Evolutionary conservation across 1,284 basidiomycete genomes (phyloP).

Genomic region (Volvariella surrecta): DNA sequence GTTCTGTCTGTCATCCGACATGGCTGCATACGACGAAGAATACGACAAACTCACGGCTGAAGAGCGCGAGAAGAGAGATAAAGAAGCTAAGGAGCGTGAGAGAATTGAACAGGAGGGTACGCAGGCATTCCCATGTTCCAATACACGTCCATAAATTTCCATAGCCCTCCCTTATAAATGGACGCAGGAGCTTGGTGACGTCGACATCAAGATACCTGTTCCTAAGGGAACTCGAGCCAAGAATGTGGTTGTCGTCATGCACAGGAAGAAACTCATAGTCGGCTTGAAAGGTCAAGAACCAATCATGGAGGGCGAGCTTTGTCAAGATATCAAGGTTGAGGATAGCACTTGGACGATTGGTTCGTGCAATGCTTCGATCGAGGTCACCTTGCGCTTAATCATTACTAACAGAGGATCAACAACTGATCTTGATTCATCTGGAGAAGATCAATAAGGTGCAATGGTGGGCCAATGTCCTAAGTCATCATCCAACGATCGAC

Average conservation of each 20-base stretch:
- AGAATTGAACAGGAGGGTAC: conserved; percentile 78
- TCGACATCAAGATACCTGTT: conserved; percentile 80
- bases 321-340: conserved; percentile 89
- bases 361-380: conserved; percentile 27
- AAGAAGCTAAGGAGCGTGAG: conserved; percentile 62
- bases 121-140: conserved; percentile 19
- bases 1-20: conserved; percentile 11
- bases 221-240: conserved; percentile 80
- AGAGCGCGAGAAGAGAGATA: conserved; percentile 69
- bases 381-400: not conserved
- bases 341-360: conserved; percentile 97
- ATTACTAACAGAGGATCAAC: conserved; percentile 21
- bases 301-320: conserved; percentile 87
- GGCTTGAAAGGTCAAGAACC: conserved; percentile 81
- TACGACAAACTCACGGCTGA: conserved; percentile 77
- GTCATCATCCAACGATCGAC: conserved; percentile 94
- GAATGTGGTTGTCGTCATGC: conserved; percentile 70
- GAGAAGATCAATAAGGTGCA: conserved; percentile 84
- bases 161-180: conserved; percentile 87
- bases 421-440: conserved; percentile 68
- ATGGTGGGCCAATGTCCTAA: conserved; percentile 98
- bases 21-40: conserved; percentile 38
- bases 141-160: conserved; percentile 9
- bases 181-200: conserved; percentile 85
- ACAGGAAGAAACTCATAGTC: conserved; percentile 78